Evolutionary conservation across 345 rosid genomes (phyloP), one percentile per base, ranked within the genome.

Genomic region (Mallotus nudiflorus): DNA sequence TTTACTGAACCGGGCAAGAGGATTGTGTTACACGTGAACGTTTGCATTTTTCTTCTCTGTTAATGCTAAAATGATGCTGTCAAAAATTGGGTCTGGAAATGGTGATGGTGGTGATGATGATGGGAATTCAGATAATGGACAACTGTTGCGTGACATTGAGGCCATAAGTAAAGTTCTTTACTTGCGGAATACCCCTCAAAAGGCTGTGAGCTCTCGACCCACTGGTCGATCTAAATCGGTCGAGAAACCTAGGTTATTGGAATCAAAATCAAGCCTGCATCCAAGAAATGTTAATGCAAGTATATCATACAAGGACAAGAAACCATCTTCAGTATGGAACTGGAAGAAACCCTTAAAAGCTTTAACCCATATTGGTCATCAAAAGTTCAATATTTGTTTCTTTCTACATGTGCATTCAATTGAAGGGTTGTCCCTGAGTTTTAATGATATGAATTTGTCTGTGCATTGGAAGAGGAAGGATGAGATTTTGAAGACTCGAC

Each of bases 341-440:
- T 93, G 96, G 96, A 93, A 89, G 92, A 93, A 85, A 35, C 87
- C 97, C 15, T 74, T 89, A 60, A 89, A 87, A 77, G 92, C 91
- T n/a, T 78, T 93, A 70, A 76, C 87, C 50, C 89, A 88, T 79
- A 78, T 88, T 46, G 64, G 89, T 69, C 73, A 70, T 62, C 85
- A 82, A 44, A 81, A 82, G 75, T 88, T 86, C 69, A 79, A 83
- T 72, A 71, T 90, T 68, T 88, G 81, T 75, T 93, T 91, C 81
- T 83, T 72, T 72, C 83, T 91, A 75, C 91, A 89, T 51, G 93
- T 85, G 73, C 97, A 89, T 76, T 88, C 93, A 0, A 82, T 93
- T 22, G 86, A 91, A 82, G 97, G 90, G 25, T 44, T 93, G 67
- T 91, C 93, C 39, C 73, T 70, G 2, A 72, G 60, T 76, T 81